phyloP scores from a whole-genome alignment of 2,329 filamentous ascomycete species.

The Hypoxylon sp. region DNA sequence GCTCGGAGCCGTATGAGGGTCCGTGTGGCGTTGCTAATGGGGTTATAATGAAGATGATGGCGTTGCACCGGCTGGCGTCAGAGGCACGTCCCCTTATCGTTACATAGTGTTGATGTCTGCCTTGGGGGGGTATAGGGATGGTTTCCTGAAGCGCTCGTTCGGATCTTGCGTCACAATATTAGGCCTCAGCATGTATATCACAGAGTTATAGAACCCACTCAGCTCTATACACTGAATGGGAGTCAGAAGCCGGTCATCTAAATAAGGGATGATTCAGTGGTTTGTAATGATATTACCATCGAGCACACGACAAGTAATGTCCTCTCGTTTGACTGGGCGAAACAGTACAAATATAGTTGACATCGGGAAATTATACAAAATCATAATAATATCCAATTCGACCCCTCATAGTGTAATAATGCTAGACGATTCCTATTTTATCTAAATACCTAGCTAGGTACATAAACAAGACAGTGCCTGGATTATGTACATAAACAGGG shows the following conservation, averaged over 20 bases:
- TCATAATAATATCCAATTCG: neutral
- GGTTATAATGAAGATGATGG: slow-evolving; percentile 20
- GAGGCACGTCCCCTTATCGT: slow-evolving; percentile 28
- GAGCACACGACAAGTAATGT: neutral
- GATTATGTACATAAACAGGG: neutral
- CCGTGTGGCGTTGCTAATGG: slow-evolving; percentile 3
- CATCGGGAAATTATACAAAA: neutral
- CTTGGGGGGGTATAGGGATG: slow-evolving; percentile 19
- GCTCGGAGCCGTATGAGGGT: slow-evolving; percentile 2
- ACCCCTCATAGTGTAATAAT: neutral
- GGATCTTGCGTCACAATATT: slow-evolving; percentile 11
- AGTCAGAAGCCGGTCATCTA: slow-evolving; percentile 1
- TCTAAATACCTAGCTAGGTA: neutral
- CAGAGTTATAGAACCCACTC: slow-evolving; percentile 21
- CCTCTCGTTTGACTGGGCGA: neutral
- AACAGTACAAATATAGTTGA: neutral
- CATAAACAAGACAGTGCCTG: neutral
- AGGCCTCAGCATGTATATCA: slow-evolving; percentile 13
- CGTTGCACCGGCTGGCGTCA: slow-evolving; percentile 23
- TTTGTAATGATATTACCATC: neutral
- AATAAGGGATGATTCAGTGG: slow-evolving; percentile 3
- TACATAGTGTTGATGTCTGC: slow-evolving; percentile 13
- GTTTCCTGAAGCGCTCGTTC: slow-evolving; percentile 11
- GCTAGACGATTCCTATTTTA: neutral
- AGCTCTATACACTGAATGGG: slow-evolving; percentile 6